A percentile compares a stretch with the other conserved stretches of the same genome.
Evolutionary conservation across 225 moss, liverwort and hornwort genomes (phyloP).

Genomic region (Climacium dendroides): DNA sequence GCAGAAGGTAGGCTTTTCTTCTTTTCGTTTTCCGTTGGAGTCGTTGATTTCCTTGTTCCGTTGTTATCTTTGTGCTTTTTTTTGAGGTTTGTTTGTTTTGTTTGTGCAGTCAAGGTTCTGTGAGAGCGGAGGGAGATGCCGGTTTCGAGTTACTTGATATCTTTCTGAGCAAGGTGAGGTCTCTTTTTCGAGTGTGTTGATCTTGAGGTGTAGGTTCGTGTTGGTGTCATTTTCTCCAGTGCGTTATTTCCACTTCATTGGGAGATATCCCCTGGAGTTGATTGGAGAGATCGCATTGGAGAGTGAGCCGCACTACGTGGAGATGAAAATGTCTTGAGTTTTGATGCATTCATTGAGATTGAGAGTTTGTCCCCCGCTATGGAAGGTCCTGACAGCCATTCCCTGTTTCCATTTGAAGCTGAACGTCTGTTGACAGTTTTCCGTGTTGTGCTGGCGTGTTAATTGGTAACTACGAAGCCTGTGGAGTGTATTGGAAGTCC

Average conservation of each 20-base stretch:
- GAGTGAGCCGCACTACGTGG: no score
- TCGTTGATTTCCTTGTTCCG: background rate
- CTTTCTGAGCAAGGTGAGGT: conserved; percentile 68
- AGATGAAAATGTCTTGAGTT: fast-evolving
- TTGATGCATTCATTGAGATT: fast-evolving
- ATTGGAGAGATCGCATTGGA: background rate
- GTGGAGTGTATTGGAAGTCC: no score
- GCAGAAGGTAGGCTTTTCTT: conserved; percentile 28
- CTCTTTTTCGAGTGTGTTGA: background rate
- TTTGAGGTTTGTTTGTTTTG: background rate
- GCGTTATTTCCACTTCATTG: no score
- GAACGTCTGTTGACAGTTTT: fast-evolving
- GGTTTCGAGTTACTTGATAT: conserved; percentile 89
- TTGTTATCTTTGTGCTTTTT: background rate
- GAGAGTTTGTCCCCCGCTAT: background rate
- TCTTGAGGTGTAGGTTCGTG: background rate
- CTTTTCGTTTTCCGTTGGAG: no score
- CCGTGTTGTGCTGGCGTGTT: background rate
- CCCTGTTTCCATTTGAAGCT: background rate
- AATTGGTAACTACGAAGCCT: background rate
- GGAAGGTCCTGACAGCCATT: background rate
- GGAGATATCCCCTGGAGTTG: background rate
- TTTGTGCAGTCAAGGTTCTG: conserved; percentile 53
- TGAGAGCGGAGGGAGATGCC: conserved; percentile 72
- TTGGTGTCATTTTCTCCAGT: background rate